Base-by-base conservation (phyloP, 73 alveolate genomes). In the Stentor roeselii region DNA sequence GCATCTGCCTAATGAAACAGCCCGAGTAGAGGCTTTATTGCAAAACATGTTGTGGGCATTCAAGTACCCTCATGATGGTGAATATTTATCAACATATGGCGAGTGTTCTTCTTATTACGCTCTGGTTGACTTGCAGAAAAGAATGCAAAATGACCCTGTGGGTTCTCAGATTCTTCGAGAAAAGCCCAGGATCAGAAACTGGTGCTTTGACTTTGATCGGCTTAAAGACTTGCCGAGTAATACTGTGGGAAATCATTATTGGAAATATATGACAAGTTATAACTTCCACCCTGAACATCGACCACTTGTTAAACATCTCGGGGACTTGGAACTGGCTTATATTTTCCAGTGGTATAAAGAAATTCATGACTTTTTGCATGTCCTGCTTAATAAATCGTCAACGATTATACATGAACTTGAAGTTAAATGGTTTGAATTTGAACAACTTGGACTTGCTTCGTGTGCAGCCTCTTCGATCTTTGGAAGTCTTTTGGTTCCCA, bases 311-410 rank as follows among this genome's bases (percentile, higher is more conserved):
- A 89, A 86, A 42, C 87, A 89, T 59, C 85, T 91, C 3, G 91
- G 78, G 1, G 96, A 91, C 84, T 75, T 78, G 39, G 94, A 91
- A 78, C 78, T 86, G 3, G 91, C 96, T 37, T 91, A 88, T 74
- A 82, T 91, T 27, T 84, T 88, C 38, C 87, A 91, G 85, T 88
- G 96, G 77, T 91, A 91, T 59, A 88, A 91, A 86, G 96, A 91
- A 83, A 87, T 85, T 14, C 96, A 91, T 60, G 96, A 91, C 82
- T 78, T 88, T 30, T 6, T 75, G 37, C 96, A 91, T 82, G 91
- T 86, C 3, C 61, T 91, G 15, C 78, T 89, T 32, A 78, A 75
- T 3, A 67, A 78, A 59, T 82, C 36, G 3, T 83, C 85, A 27
- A 84, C 76, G 27, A 90, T 88, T 3, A 83, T 84, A 35, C 87